phyloP scores from a whole-genome alignment of 257 asterid genomes.

The Nemophila menziesii region DNA sequence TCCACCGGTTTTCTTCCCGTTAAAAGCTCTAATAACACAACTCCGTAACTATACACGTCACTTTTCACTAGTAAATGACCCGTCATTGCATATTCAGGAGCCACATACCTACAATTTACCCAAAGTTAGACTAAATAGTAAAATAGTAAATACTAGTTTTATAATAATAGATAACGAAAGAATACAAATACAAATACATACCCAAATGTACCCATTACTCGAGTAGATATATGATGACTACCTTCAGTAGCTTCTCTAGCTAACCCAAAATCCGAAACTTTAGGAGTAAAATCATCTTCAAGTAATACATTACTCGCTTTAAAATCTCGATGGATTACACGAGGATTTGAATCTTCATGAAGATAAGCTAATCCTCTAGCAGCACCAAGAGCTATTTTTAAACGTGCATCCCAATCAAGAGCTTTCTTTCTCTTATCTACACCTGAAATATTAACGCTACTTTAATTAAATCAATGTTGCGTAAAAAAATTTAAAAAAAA shows the following conservation, averaged over 20 bases:
- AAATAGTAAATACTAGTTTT: neutral
- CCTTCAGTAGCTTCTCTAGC: slow-evolving; percentile 98
- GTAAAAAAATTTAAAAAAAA: slow-evolving; percentile 11
- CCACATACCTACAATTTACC: slow-evolving; percentile 66
- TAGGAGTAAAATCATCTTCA: slow-evolving; percentile 85
- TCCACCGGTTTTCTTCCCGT: slow-evolving; percentile 86
- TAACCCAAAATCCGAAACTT: slow-evolving; percentile 95
- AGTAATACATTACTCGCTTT: slow-evolving; percentile 88
- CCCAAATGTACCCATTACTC: slow-evolving; percentile 99
- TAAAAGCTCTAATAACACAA: slow-evolving; percentile 77
- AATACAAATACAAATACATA: slow-evolving; percentile 15
- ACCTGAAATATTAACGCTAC: slow-evolving; percentile 49
- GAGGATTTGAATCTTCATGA: slow-evolving; percentile 97
- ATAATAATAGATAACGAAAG: too few species aligned
- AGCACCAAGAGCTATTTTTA: slow-evolving; percentile 94
- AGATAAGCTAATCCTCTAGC: slow-evolving; percentile 97
- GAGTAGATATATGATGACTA: slow-evolving; percentile 82
- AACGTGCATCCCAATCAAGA: slow-evolving; percentile 93
- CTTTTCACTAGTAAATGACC: slow-evolving; percentile 92
- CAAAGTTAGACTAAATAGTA: slow-evolving; percentile 1
- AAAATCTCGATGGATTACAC: slow-evolving; percentile 95
- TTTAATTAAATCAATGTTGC: too few species aligned
- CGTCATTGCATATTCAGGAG: slow-evolving; percentile 97
- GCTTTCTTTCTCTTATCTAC: slow-evolving; percentile 42
- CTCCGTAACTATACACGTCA: slow-evolving; percentile 93